Evolutionary conservation across 2,329 filamentous ascomycete species (phyloP).

Genomic region (Pseudogymnoascus sp.): DNA sequence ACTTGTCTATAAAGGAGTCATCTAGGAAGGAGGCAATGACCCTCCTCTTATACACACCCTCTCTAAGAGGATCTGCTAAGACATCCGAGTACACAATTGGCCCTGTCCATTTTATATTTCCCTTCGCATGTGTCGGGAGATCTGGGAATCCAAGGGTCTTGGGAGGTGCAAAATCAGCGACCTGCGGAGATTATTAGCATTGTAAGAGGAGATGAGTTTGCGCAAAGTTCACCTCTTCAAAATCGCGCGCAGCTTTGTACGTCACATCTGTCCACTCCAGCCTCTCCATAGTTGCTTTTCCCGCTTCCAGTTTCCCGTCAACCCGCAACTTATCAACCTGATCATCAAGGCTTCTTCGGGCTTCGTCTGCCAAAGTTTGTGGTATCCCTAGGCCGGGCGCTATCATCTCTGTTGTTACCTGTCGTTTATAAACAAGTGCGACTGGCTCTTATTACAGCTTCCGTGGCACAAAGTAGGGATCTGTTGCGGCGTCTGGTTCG

Average conservation of each 20-base stretch:
- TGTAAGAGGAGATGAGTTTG: background rate
- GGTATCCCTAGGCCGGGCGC: background rate
- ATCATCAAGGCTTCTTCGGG: slow-evolving; percentile 4
- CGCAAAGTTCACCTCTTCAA: background rate
- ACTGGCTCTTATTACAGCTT: background rate
- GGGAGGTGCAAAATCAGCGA: slow-evolving; percentile 1
- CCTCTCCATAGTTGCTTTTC: background rate
- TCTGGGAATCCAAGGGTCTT: background rate
- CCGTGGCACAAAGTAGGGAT: background rate
- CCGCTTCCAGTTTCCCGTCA: background rate
- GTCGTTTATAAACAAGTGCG: background rate
- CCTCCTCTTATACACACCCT: too few relatives aligned
- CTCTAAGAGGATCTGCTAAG: slow-evolving; percentile 12
- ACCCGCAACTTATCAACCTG: background rate
- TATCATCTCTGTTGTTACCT: background rate
- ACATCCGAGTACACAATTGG: slow-evolving; percentile 15
- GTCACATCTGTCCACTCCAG: background rate
- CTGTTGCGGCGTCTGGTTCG: background rate
- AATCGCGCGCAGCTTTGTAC: background rate
- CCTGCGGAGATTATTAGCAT: background rate
- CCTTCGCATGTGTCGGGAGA: background rate
- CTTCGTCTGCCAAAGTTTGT: background rate
- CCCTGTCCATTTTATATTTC: slow-evolving; percentile 5
- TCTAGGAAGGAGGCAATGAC: too few relatives aligned
- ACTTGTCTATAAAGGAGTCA: too few relatives aligned